Conservation (phyloP, 176 grass and related monocot genomes). For the Ensete ventricosum region DNA sequence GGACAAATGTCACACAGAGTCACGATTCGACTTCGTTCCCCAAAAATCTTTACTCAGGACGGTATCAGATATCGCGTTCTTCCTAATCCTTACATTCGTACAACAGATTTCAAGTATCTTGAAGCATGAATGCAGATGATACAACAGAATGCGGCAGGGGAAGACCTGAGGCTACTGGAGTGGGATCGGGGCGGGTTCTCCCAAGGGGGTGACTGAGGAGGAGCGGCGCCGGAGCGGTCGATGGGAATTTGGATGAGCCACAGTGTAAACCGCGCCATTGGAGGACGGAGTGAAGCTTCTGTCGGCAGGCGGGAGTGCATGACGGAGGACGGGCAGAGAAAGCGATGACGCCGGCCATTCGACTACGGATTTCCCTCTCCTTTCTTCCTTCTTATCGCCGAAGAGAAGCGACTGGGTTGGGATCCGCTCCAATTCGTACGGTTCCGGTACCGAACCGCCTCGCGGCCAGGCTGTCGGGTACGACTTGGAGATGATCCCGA, state of each 20-base stretch:
- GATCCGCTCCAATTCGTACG: no score
- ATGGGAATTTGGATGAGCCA: neutral
- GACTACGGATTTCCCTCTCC: no score
- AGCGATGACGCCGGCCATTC: neutral
- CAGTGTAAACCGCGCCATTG: neutral
- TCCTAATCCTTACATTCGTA: no score
- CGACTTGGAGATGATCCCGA: no score
- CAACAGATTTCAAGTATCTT: no score
- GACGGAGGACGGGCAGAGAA: neutral
- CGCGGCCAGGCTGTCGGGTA: no score
- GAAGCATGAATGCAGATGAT: no score
- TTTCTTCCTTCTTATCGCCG: no score
- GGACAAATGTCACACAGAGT: neutral
- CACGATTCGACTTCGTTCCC: neutral
- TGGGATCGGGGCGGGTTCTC: neutral
- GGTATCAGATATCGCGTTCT: neutral
- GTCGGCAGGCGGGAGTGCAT: neutral
- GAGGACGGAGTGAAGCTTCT: neutral
- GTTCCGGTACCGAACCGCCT: no score
- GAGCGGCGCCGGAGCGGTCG: neutral
- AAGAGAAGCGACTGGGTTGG: no score
- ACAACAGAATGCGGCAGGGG: neutral
- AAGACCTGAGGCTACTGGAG: conserved; percentile 2
- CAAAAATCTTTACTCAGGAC: neutral
- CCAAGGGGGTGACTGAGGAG: neutral